Evolutionary conservation across 176 grass and related monocot species (phyloP).

Genomic region (maize (Zea mays)): Zm-B73-REFERENCE-NAM-5.0 NC_050096.1:68566001-68566500

Average conservation of each 20-base stretch:
- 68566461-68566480: background rate
- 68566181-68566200: conserved; percentile 51
- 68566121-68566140: background rate
- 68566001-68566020: conserved; percentile 39
- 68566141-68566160: conserved; percentile 43
- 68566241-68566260: conserved; percentile 97
- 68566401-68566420: background rate
- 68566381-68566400: conserved; percentile 92
- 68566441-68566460: background rate
- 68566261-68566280: conserved; percentile 59
- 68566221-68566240: conserved; percentile 95
- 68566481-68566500: conserved; percentile 42
- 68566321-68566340: conserved; percentile 75
- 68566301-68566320: conserved; percentile 58
- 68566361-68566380: conserved; percentile 77
- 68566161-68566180: conserved; percentile 70
- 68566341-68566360: conserved; percentile 54
- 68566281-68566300: conserved; percentile 62
- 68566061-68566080: conserved; percentile 32
- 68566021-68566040: conserved; percentile 73
- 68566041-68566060: conserved; percentile 57
- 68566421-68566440: conserved; percentile 11
- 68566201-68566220: conserved; percentile 67
- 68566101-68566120: conserved; percentile 29
- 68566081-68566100: conserved; percentile 30